These are phyloP conservation scores for Lomentospora prolificans DNA, from an alignment of 2,329 filamentous ascomycete species.

Conservation along the genomic window DNA sequence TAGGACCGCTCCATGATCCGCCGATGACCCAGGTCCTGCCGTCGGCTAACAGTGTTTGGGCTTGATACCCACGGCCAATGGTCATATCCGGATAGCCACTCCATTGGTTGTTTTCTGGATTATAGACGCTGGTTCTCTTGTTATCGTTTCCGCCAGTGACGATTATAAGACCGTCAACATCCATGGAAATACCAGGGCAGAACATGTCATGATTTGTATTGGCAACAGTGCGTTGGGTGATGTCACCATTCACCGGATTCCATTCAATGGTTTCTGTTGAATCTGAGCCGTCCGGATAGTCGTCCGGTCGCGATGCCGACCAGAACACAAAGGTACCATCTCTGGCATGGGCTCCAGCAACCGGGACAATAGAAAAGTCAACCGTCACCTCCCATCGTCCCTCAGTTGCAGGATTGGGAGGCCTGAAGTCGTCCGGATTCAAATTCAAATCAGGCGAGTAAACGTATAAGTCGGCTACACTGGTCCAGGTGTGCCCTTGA, in stretches of 20 bases:
- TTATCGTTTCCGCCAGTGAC: conserved; percentile 44
- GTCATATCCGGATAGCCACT: conserved; percentile 29
- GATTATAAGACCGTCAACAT: conserved; percentile 36
- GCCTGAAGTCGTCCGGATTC: conserved; percentile 1
- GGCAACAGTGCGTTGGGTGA: conserved; percentile 21
- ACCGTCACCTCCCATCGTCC: conserved; percentile 25
- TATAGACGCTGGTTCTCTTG: conserved; percentile 37
- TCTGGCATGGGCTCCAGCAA: conserved; percentile 15
- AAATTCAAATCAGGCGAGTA: conserved; percentile 17
- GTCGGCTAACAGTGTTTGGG: conserved; percentile 37
- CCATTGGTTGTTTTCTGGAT: conserved; percentile 28
- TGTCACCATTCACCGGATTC: conserved; percentile 12
- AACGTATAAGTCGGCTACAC: conserved; percentile 22
- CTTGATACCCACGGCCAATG: conserved; percentile 41
- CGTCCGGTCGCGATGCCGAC: conserved; percentile 5
- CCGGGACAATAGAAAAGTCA: conserved; percentile 26
- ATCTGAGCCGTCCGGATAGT: conserved; percentile 4
- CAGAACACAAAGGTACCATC: conserved; percentile 5
- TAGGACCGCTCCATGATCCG: conserved; percentile 39
- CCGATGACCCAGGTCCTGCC: conserved; percentile 49
- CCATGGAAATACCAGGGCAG: conserved; percentile 43
- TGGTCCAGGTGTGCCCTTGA: conserved; percentile 19
- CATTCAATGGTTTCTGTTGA: conserved; percentile 6
- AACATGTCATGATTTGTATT: conserved; percentile 45
- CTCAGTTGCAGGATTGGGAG: conserved; percentile 13